A percentile compares a stretch with the other conserved stretches of the same genome.
These are phyloP conservation scores for Taphrina wiesneri DNA, from an alignment of 1,139 yeast species.

Conservation along the genomic window DNA sequence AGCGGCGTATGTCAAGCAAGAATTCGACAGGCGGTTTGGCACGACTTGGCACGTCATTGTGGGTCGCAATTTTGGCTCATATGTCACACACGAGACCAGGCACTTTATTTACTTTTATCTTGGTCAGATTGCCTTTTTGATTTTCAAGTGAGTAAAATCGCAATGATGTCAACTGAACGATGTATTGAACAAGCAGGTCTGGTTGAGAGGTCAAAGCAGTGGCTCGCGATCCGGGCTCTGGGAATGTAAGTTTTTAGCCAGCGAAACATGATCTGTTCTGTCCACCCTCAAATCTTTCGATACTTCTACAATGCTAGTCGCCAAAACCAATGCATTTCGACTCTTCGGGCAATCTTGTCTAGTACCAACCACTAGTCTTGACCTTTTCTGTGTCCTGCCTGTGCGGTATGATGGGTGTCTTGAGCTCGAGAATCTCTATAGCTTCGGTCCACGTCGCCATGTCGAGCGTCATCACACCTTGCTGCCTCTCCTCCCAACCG, in stretches of 20 bases:
- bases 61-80: constrained; percentile 89
- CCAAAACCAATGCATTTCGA: not conserved
- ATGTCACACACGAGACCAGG: constrained; percentile 84
- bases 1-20: constrained; percentile 79
- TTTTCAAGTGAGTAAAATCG: constrained; percentile 55
- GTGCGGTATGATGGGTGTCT: constrained; percentile 15
- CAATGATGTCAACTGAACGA: not conserved
- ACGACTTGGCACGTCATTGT: constrained; percentile 95
- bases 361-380: constrained; percentile 23
- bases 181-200: not conserved
- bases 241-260: not conserved
- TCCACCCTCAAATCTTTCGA: not conserved
- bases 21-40: constrained; percentile 66
- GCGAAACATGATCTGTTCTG: not conserved
- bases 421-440: constrained; percentile 20
- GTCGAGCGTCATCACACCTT: constrained; percentile 31
- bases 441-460: constrained; percentile 26
- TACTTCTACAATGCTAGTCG: not conserved
- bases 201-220: not conserved
- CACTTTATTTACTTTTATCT: constrained; percentile 81
- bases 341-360: not conserved
- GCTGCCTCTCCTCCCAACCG: constrained; percentile 29
- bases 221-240: not conserved
- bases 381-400: constrained; percentile 18
- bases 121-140: constrained; percentile 74